Evolutionary conservation across 169 alveolate genomes (phyloP).

Genomic region (Cryptosporidium felis): DNA sequence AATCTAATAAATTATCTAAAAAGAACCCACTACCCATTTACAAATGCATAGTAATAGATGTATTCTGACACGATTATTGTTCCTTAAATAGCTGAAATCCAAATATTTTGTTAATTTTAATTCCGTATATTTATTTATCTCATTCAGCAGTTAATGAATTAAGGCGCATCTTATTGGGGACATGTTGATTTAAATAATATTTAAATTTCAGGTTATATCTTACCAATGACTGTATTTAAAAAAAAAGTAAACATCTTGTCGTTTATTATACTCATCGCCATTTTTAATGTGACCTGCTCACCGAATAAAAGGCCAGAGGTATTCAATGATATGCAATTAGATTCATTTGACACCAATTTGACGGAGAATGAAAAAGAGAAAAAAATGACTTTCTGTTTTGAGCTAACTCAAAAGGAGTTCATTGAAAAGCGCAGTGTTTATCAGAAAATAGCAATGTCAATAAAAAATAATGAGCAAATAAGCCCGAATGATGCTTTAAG

Average conservation of each 20-base stretch:
- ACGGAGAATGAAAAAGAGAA: constrained; percentile 2
- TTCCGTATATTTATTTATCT: too few species aligned
- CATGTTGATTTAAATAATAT: too few species aligned
- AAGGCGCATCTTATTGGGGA: too few species aligned
- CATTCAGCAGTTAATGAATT: too few species aligned
- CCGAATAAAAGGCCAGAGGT: neutral
- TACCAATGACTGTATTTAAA: neutral
- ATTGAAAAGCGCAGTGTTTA: constrained; percentile 24
- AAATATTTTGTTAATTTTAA: too few species aligned
- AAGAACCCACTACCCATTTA: too few species aligned
- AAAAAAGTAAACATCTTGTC: neutral
- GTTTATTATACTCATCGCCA: neutral
- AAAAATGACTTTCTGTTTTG: constrained; percentile 52
- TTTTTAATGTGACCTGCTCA: neutral
- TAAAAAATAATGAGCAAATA: neutral
- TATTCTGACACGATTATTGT: too few species aligned
- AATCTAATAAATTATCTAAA: too few species aligned
- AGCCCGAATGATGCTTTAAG: constrained; percentile 26
- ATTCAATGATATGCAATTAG: neutral
- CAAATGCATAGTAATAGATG: too few species aligned
- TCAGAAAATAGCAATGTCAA: constrained; percentile 31
- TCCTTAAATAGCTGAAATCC: too few species aligned
- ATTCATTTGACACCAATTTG: constrained; percentile 1
- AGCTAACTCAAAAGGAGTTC: constrained; percentile 51
- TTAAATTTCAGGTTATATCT: too few species aligned